phyloP scores from a whole-genome alignment of 2,329 filamentous ascomycete species.

The Neofusicoccum sp. region DNA sequence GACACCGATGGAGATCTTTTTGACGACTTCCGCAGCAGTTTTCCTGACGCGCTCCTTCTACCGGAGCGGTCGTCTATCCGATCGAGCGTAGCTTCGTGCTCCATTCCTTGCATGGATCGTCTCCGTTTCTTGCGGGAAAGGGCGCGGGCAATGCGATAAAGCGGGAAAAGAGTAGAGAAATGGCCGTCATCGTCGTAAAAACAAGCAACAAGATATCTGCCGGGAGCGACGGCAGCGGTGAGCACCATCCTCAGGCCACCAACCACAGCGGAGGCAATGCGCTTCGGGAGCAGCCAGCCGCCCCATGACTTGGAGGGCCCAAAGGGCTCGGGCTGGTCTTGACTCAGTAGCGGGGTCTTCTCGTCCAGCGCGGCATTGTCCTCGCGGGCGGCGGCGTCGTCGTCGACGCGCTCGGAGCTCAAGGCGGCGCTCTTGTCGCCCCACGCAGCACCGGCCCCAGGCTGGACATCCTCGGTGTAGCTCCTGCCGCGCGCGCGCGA shows the following conservation, averaged over 20 bases:
- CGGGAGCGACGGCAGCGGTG: conserved; percentile 76
- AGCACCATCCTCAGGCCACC: conserved; percentile 78
- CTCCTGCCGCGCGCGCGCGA: conserved; percentile 24
- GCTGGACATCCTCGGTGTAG: conserved; percentile 14
- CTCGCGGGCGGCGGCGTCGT: conserved; percentile 22
- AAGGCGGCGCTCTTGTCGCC: neutral
- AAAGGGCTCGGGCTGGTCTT: conserved; percentile 31
- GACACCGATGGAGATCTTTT: conserved; percentile 45
- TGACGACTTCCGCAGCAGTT: conserved; percentile 30
- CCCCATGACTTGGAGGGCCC: conserved; percentile 40
- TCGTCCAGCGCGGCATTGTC: conserved; percentile 57
- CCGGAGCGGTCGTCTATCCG: neutral
- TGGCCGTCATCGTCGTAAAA: conserved; percentile 79
- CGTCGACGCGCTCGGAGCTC: neutral
- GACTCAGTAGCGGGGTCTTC: conserved; percentile 66
- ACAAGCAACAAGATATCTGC: conserved; percentile 78
- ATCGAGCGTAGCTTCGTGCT: conserved; percentile 22
- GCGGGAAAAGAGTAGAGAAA: conserved; percentile 76
- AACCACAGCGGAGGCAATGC: conserved; percentile 71
- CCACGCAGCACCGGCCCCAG: neutral
- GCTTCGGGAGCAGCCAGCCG: conserved; percentile 62
- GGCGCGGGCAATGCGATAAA: conserved; percentile 63
- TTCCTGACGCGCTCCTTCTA: conserved; percentile 17
- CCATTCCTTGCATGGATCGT: conserved; percentile 25
- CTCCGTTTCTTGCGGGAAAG: conserved; percentile 41